Evolutionary conservation across 176 grass and related monocot species (phyloP).

Genomic region (Triticum aestivum): DNA sequence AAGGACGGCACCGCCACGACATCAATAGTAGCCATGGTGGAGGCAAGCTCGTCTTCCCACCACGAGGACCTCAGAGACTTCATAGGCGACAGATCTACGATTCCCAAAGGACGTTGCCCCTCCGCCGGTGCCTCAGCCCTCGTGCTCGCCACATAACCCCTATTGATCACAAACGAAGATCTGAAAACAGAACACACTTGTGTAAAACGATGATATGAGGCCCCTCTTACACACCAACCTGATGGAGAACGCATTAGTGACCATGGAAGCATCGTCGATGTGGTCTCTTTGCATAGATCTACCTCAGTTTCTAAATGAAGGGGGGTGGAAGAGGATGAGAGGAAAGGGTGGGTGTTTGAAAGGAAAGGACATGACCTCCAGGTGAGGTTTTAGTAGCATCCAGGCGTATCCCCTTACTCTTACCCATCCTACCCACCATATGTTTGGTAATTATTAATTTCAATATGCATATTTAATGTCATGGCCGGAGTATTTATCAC

Average conservation of each 20-base stretch:
- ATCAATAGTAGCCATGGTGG: neutral
- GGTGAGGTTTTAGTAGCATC: too few relatives aligned
- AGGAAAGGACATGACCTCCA: too few relatives aligned
- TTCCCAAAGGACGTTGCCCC: neutral
- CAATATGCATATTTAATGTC: too few relatives aligned
- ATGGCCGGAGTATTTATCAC: too few relatives aligned
- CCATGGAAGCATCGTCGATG: neutral
- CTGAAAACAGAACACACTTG: neutral
- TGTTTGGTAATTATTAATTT: too few relatives aligned
- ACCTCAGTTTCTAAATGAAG: neutral
- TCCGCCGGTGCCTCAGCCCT: neutral
- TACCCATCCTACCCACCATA: too few relatives aligned
- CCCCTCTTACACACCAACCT: slow-evolving; percentile 10
- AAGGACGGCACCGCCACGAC: too few relatives aligned
- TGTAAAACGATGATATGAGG: neutral
- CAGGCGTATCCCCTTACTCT: too few relatives aligned
- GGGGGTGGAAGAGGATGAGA: too few relatives aligned
- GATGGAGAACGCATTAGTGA: slow-evolving; percentile 36
- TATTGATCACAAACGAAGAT: slow-evolving; percentile 20
- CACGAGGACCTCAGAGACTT: slow-evolving; percentile 41
- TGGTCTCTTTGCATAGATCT: neutral
- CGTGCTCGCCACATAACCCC: slow-evolving; percentile 31
- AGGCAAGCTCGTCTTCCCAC: slow-evolving; percentile 46
- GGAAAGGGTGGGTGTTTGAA: too few relatives aligned
- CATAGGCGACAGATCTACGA: slow-evolving; percentile 38